A percentile compares a stretch with the other conserved stretches of the same genome.
Evolutionary conservation across 306 rosid genomes (phyloP).

Genomic region (Cyamopsis tetragonoloba): DNA sequence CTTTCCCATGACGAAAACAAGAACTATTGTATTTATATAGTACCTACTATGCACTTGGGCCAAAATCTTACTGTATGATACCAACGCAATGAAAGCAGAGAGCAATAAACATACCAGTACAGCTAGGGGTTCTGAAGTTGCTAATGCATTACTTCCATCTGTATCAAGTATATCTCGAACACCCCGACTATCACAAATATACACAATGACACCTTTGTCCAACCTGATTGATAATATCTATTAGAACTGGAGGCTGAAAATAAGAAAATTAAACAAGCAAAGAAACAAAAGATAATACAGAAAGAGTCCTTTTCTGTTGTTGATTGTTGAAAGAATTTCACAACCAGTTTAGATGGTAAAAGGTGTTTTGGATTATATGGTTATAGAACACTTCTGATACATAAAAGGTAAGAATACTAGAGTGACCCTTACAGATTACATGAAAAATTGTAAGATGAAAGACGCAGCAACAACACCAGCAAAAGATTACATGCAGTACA

Average conservation of each 20-base stretch:
- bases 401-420: not conserved
- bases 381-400: not conserved
- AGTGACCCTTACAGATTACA: not conserved
- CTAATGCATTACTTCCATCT: slow-evolving; percentile 83
- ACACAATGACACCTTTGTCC: slow-evolving; percentile 96
- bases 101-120: slow-evolving; percentile 60
- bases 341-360: slow-evolving; percentile 12
- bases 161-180: slow-evolving; percentile 95
- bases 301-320: not conserved
- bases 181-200: slow-evolving; percentile 85
- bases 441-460: slow-evolving; percentile 17
- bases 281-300: not conserved
- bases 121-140: slow-evolving; percentile 82
- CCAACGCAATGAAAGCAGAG: not conserved
- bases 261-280: not conserved
- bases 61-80: not conserved
- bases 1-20: not conserved
- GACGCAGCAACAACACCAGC: not conserved
- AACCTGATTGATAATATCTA: slow-evolving; percentile 59
- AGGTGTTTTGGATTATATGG: slow-evolving; percentile 21
- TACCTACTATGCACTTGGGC: not conserved
- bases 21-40: not conserved
- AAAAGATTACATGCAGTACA: slow-evolving; percentile 5
- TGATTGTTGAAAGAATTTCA: slow-evolving; percentile 10
- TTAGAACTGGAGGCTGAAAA: slow-evolving; percentile 26